phyloP scores from a whole-genome alignment of 1,284 basidiomycete species.

The Leccinum solheimii region DNA sequence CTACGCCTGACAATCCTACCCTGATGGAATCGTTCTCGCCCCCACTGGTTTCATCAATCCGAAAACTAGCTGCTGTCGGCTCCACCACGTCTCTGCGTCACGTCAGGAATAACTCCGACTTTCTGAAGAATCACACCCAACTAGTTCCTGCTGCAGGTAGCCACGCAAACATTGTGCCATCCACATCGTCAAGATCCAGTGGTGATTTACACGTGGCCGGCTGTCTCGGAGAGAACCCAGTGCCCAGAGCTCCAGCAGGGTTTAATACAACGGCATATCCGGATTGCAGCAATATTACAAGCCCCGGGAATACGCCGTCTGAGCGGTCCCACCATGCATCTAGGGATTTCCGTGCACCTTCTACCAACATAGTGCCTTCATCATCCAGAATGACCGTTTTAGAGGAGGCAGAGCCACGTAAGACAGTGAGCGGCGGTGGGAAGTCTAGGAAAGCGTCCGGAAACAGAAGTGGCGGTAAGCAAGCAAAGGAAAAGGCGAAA shows the following conservation, averaged over 20 bases:
- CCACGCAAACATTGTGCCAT: not conserved
- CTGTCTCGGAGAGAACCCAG: not conserved
- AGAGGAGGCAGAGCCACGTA: slow-evolving; percentile 12
- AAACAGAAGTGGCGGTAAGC: slow-evolving; percentile 19
- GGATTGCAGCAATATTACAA: slow-evolving; percentile 25
- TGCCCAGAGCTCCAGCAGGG: slow-evolving; percentile 13
- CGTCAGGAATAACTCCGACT: not conserved
- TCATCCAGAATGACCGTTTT: not conserved
- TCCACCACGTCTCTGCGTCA: slow-evolving; percentile 17
- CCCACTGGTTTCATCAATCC: not conserved
- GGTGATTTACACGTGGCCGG: slow-evolving; percentile 1
- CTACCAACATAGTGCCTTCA: not conserved
- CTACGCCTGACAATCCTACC: slow-evolving; percentile 1
- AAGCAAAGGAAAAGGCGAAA: slow-evolving; percentile 26
- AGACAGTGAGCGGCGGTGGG: slow-evolving; percentile 12
- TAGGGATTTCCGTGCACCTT: not conserved
- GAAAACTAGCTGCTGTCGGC: not conserved
- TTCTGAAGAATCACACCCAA: not conserved
- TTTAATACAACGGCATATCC: slow-evolving; percentile 5
- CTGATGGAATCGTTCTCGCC: not conserved
- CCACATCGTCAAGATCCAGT: slow-evolving; percentile 3
- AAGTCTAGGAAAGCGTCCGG: slow-evolving; percentile 20
- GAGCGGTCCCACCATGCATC: not conserved
- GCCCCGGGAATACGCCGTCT: slow-evolving; percentile 13
- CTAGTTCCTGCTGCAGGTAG: not conserved